A percentile compares a stretch with the other conserved stretches of the same genome.
phyloP scores from a whole-genome alignment of 306 rosid genomes.

The Rubus parviflorus region DNA sequence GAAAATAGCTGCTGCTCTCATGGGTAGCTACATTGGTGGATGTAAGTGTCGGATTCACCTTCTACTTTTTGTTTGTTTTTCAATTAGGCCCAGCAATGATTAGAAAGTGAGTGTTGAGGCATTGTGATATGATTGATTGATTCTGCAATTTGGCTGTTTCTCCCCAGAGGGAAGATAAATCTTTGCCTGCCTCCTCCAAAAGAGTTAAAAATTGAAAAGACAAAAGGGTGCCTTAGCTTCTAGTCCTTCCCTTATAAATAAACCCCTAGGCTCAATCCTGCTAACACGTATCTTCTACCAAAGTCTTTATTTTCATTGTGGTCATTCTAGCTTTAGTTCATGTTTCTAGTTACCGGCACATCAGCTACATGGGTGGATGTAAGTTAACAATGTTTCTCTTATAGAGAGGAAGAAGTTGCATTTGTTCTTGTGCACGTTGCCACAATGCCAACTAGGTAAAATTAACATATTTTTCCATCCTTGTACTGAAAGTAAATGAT shows the following conservation, averaged over 20 bases:
- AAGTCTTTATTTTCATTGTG: slow-evolving; percentile 24
- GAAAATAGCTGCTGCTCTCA: slow-evolving; percentile 55
- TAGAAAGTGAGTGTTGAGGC: slow-evolving; percentile 9
- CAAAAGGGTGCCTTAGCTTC: not conserved
- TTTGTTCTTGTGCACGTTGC: not conserved
- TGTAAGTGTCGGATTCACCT: slow-evolving; percentile 35
- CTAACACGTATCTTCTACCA: not conserved
- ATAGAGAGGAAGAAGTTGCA: not conserved
- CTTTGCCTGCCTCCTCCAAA: not conserved
- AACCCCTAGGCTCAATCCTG: not conserved
- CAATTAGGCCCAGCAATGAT: slow-evolving; percentile 23
- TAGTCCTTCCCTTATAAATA: slow-evolving; percentile 6
- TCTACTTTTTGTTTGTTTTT: not conserved
- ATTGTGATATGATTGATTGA: slow-evolving; percentile 13
- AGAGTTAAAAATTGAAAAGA: not conserved
- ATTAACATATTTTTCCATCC: not conserved
- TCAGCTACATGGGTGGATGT: not conserved
- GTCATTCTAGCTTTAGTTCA: slow-evolving; percentile 30
- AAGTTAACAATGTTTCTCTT: no score
- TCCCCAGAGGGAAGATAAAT: not conserved
- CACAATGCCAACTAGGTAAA: no score
- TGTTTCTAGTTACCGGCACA: slow-evolving; percentile 39
- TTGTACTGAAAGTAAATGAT: not conserved
- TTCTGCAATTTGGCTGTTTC: slow-evolving; percentile 23
- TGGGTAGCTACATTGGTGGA: slow-evolving; percentile 61